Evolutionary conservation across 2,329 filamentous ascomycete genomes (phyloP).

Genomic region (Colletotrichum sp.): DNA sequence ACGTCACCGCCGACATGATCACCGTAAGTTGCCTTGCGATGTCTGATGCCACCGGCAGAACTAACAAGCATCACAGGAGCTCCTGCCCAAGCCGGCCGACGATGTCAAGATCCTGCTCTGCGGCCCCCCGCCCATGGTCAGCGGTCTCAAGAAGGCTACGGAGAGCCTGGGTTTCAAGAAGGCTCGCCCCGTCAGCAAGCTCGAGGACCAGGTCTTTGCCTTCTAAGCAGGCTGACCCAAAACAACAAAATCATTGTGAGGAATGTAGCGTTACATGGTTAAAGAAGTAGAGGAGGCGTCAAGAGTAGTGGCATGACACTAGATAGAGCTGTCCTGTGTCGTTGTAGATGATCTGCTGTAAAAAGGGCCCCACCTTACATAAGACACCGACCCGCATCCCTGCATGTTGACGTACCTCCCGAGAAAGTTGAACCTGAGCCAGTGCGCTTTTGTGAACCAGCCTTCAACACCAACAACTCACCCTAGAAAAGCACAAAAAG

Average conservation of each 20-base stretch:
- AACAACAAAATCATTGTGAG: neutral
- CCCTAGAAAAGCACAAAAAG: neutral
- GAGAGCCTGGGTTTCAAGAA: constrained; percentile 91
- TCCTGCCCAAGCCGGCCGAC: constrained; percentile 78
- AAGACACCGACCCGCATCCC: neutral
- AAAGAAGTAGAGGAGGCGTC: neutral
- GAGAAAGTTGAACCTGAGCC: neutral
- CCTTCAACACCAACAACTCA: neutral
- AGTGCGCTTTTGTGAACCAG: neutral
- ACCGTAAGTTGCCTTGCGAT: constrained; percentile 59
- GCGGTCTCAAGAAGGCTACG: constrained; percentile 94
- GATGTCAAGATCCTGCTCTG: constrained; percentile 96
- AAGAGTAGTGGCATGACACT: neutral
- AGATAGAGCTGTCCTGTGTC: neutral
- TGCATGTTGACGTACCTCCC: constrained; percentile 16
- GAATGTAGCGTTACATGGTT: neutral
- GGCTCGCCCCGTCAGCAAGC: constrained; percentile 93
- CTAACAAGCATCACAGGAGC: constrained; percentile 58
- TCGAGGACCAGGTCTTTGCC: constrained; percentile 97
- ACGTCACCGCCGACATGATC: constrained; percentile 95
- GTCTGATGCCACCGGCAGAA: constrained; percentile 27
- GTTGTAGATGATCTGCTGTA: neutral
- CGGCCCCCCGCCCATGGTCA: constrained; percentile 95
- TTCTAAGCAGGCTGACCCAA: constrained; percentile 55
- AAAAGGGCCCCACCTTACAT: constrained; percentile 5